A percentile compares a stretch with the other conserved stretches of the same genome.
phyloP scores from a whole-genome alignment of 345 rosid species.

The Durio zibethinus region DNA sequence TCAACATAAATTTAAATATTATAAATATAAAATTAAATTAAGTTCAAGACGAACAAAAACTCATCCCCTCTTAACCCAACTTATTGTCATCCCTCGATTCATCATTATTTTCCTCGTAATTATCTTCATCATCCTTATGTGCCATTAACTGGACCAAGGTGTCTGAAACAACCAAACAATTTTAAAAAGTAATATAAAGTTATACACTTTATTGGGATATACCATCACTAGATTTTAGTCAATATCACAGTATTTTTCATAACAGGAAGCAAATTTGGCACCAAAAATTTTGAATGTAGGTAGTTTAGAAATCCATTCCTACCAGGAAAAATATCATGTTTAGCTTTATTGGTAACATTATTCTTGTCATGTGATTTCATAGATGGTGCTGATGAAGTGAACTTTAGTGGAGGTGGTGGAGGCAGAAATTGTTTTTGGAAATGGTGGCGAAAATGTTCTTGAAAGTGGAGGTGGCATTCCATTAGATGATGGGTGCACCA shows the following conservation, averaged over 20 bases:
- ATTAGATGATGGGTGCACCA: constrained; percentile 28
- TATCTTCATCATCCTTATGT: constrained; percentile 70
- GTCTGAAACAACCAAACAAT: constrained; percentile 42
- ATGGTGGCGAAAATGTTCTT: constrained; percentile 35
- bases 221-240: not conserved
- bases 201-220: not conserved
- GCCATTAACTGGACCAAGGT: constrained; percentile 80
- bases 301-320: constrained; percentile 5
- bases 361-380: constrained; percentile 26
- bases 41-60: too few relatives aligned
- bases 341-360: constrained; percentile 20
- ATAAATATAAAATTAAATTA: too few relatives aligned
- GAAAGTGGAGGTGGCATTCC: constrained; percentile 37
- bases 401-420: constrained; percentile 57
- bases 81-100: too few relatives aligned
- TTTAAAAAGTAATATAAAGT: not conserved
- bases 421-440: constrained; percentile 49
- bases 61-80: too few relatives aligned
- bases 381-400: constrained; percentile 30
- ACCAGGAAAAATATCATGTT: constrained; percentile 57
- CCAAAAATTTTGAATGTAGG: not conserved
- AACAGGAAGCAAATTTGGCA: constrained; percentile 3
- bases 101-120: constrained; percentile 38
- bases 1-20: too few relatives aligned
- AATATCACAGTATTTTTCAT: constrained; percentile 1